These are phyloP conservation scores for Entoloma clypeatum DNA, from an alignment of 1,284 basidiomycete genomes.

Conservation along the genomic window DNA sequence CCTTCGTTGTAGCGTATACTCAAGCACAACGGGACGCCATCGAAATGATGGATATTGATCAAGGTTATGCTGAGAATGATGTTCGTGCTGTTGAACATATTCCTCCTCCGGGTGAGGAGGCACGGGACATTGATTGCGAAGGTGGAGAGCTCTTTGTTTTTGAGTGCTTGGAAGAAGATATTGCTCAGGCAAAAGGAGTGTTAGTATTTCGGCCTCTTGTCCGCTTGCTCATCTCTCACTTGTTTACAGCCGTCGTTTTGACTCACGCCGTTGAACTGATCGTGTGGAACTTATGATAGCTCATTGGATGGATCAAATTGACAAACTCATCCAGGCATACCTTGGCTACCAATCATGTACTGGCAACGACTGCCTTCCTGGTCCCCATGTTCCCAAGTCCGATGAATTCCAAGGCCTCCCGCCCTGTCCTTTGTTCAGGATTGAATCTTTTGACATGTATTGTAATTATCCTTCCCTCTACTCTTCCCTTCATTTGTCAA, in stretches of 20 bases:
- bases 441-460: slow-evolving; percentile 1
- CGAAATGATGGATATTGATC: neutral
- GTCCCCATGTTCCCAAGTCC: neutral
- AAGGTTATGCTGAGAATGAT: neutral
- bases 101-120: neutral
- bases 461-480: neutral
- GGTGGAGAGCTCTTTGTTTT: no score
- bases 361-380: neutral
- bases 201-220: neutral
- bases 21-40: neutral
- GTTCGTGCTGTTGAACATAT: neutral
- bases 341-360: neutral
- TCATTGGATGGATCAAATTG: slow-evolving; percentile 5
- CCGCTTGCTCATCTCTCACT: neutral
- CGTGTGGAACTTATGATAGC: slow-evolving; percentile 2
- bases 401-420: neutral
- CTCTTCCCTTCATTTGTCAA: neutral
- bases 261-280: neutral
- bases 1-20: no score
- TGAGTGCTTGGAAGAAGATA: no score
- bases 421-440: neutral
- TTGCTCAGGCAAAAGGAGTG: neutral
- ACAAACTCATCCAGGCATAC: slow-evolving; percentile 3
- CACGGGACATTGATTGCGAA: neutral
- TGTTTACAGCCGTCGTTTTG: neutral